Percentiles rank a stretch among this genome's conserved stretches.
Conservation (phyloP, 352 stramenopile species). For the Globisporangium alternatum region DNA sequence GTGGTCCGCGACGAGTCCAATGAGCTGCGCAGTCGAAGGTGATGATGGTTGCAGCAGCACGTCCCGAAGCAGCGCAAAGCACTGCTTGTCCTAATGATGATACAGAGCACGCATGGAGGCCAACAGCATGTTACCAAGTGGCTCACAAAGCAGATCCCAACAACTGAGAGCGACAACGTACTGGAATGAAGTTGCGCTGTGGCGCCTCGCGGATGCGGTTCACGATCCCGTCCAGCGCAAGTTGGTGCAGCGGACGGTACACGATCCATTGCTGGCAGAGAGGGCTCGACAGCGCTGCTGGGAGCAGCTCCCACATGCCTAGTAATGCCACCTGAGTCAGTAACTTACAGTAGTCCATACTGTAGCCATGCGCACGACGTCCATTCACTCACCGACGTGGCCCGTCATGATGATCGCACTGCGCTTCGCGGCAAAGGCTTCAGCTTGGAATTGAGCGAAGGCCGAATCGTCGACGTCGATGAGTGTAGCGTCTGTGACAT, state of each 20-base stretch:
- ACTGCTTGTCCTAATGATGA: slow-evolving; percentile 46
- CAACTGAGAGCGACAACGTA: slow-evolving; percentile 18
- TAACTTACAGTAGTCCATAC: neutral
- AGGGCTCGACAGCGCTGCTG: slow-evolving; percentile 29
- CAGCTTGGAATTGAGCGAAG: slow-evolving; percentile 3
- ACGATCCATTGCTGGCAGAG: slow-evolving; percentile 51
- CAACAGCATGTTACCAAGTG: slow-evolving; percentile 1
- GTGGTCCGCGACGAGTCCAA: slow-evolving; percentile 53
- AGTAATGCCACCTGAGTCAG: neutral
- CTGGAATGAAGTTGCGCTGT: slow-evolving; percentile 36
- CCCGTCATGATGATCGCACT: slow-evolving; percentile 44
- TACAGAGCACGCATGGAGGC: neutral
- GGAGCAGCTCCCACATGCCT: slow-evolving; percentile 61
- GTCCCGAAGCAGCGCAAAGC: slow-evolving; percentile 35
- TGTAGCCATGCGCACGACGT: neutral
- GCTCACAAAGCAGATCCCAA: neutral
- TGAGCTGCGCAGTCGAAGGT: slow-evolving; percentile 21
- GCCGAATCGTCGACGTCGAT: slow-evolving; percentile 12
- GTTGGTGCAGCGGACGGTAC: slow-evolving; percentile 51
- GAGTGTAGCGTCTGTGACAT: slow-evolving; percentile 15
- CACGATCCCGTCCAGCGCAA: slow-evolving; percentile 35
- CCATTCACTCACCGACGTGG: slow-evolving; percentile 33
- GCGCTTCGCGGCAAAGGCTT: neutral
- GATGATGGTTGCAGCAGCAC: slow-evolving; percentile 18
- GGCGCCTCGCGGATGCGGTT: slow-evolving; percentile 28